Conservation (phyloP, 805 yeast species). For the Metschnikowia continentalis region DNA sequence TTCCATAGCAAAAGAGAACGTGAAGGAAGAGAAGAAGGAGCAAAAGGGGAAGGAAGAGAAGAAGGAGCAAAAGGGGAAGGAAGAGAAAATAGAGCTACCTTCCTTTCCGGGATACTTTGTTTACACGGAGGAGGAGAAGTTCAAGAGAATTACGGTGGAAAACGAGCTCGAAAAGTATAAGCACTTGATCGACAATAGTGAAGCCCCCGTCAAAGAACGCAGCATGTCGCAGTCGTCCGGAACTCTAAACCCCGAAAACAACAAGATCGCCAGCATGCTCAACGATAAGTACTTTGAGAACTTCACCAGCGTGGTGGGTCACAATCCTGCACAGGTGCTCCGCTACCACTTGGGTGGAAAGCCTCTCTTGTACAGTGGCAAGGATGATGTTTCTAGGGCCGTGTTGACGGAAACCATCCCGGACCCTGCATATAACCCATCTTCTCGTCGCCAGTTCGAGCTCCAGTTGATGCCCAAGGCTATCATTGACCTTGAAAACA, state of each 20-base stretch:
- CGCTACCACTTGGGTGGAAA: constrained; percentile 78
- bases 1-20: not conserved
- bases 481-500: constrained; percentile 69
- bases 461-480: constrained; percentile 93
- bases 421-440: constrained; percentile 56
- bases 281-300: constrained; percentile 78
- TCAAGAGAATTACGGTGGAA: constrained; percentile 49
- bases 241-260: constrained; percentile 18
- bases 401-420: constrained; percentile 46
- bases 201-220: constrained; percentile 21
- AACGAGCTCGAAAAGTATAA: constrained; percentile 48
- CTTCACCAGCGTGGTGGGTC: constrained; percentile 69
- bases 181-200: constrained; percentile 48
- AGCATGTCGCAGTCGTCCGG: constrained; percentile 15
- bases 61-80: constrained; percentile 3
- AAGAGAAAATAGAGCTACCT: constrained; percentile 26
- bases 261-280: constrained; percentile 45
- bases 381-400: constrained; percentile 49
- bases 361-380: constrained; percentile 70
- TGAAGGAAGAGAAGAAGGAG: not conserved
- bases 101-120: constrained; percentile 62
- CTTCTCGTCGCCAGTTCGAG: constrained; percentile 65
- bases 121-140: constrained; percentile 68
- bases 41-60: too few species aligned
- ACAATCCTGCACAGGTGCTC: constrained; percentile 82